A percentile compares a stretch with the other conserved stretches of the same genome.
Evolutionary conservation across 192 early-diverging fungal genomes (phyloP).

Genomic region (Umbelopsis ramanniana): DNA sequence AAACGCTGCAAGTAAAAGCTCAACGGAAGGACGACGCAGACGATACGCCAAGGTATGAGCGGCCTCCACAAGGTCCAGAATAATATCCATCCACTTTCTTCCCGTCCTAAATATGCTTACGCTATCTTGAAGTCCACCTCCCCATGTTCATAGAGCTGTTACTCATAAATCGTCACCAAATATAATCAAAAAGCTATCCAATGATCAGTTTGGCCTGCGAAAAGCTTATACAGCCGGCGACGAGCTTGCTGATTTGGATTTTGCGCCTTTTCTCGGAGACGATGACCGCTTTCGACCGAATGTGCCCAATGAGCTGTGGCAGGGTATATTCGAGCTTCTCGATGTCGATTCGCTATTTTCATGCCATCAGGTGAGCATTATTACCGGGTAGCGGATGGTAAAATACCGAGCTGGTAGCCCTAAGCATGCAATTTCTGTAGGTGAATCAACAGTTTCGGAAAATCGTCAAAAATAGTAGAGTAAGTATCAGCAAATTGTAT

Average conservation of each 20-base stretch:
- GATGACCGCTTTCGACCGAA: background rate
- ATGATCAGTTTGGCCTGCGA: background rate
- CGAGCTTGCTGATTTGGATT: background rate
- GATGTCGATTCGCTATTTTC: background rate
- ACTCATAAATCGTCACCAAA: background rate
- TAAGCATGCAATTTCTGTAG: background rate
- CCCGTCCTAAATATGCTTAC: background rate
- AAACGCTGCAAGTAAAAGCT: constrained; percentile 11
- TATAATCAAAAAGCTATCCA: background rate
- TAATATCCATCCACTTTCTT: background rate
- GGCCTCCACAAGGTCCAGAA: background rate
- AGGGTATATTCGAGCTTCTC: background rate
- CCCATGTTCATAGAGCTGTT: background rate
- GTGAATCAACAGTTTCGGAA: constrained; percentile 5
- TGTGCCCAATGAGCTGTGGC: constrained; percentile 7
- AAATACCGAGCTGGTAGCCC: too few relatives aligned
- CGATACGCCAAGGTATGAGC: background rate
- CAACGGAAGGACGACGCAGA: background rate
- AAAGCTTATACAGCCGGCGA: background rate
- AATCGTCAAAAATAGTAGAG: background rate
- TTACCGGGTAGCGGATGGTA: too few relatives aligned
- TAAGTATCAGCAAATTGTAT: background rate
- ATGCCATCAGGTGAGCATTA: background rate
- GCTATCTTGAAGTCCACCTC: too few relatives aligned
- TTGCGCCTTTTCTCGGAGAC: background rate